Evolutionary conservation across 148 eudicot genomes (phyloP), one percentile per base, ranked within the genome.

Genomic region (Bassia scoparia): DNA sequence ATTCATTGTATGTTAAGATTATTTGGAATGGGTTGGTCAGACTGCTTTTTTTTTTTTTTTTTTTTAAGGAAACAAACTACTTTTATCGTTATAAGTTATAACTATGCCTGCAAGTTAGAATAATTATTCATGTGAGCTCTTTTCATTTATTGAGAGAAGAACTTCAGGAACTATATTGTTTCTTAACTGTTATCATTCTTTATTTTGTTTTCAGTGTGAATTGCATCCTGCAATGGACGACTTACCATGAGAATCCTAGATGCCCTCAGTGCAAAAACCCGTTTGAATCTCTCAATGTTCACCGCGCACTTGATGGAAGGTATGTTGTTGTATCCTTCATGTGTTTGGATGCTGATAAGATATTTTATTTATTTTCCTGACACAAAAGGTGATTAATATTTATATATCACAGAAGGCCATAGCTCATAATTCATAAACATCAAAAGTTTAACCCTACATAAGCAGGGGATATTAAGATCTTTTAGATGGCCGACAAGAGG

Each of bases 241-340:
- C 98, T 1, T 90, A 86, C 83, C 87, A 81, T 77, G 91, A 87
- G 60, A 85, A 78, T 74, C 91, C 98, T 14, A 90, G 87, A 38
- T 93, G 98, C 78, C 98, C 98, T 48, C 95, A 90, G 80, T 93
- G 98, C 82, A 93, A 93, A 72, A 77, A 85, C 84, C 97, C 92
- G 55, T 93, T 93, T 79, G 94, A 85, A 77, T 82, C 81, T 67
- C 90, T 93, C 54, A 77, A 80, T 62, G 62, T 93, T 68, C 98
- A 90, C 76, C 92, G 92, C 29, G 76, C 90, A 2, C 94, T 90
- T 74, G 98, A 93, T 90, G 94, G 98, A 64, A 87, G 92, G 98
- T 93, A 79, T 61, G 59, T 37, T 14, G 56, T 24, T 34, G 31
- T 27, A 33, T 14, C 53, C 12, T 74, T 38, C 20, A 14, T 52